Conservation (phyloP, 108 stramenopile species). For the Cyclotella baltica region DNA sequence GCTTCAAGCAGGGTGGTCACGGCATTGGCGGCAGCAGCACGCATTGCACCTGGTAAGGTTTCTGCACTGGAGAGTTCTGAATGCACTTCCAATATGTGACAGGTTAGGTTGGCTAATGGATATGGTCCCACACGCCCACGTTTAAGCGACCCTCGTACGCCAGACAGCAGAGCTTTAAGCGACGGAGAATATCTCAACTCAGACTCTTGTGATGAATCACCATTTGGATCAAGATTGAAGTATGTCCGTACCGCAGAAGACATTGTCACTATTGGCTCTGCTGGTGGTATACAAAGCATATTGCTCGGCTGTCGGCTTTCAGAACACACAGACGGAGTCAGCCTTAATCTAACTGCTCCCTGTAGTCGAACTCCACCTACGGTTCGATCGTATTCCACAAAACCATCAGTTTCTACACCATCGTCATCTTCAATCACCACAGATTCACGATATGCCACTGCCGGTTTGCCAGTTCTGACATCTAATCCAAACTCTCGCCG, state of each 20-base stretch:
- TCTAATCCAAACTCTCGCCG: slow-evolving; percentile 75
- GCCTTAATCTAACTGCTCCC: slow-evolving; percentile 65
- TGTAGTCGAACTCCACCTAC: slow-evolving; percentile 79
- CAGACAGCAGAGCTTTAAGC: slow-evolving; percentile 70
- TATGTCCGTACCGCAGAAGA: slow-evolving; percentile 64
- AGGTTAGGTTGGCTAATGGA: slow-evolving; percentile 72
- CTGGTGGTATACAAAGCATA: slow-evolving; percentile 58
- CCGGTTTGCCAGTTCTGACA: slow-evolving; percentile 78
- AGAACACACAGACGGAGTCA: slow-evolving; percentile 45
- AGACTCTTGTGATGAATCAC: slow-evolving; percentile 54
- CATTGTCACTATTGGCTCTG: slow-evolving; percentile 73
- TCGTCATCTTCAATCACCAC: slow-evolving; percentile 51
- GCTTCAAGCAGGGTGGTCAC: slow-evolving; percentile 56
- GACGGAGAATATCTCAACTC: slow-evolving; percentile 61
- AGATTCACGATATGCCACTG: slow-evolving; percentile 87
- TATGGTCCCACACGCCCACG: slow-evolving; percentile 74
- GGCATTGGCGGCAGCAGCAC: slow-evolving; percentile 80
- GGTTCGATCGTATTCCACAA: slow-evolving; percentile 80
- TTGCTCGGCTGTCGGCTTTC: slow-evolving; percentile 20
- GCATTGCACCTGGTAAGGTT: slow-evolving; percentile 76
- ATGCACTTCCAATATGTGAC: slow-evolving; percentile 76
- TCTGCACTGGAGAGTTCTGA: slow-evolving; percentile 74
- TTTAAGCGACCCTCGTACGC: slow-evolving; percentile 81
- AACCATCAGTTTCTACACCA: slow-evolving; percentile 69
- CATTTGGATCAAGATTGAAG: slow-evolving; percentile 65